Evolutionary conservation across 805 yeast genomes (phyloP), one percentile per base, ranked within the genome.

Genomic region (Priceomyces medius): DNA sequence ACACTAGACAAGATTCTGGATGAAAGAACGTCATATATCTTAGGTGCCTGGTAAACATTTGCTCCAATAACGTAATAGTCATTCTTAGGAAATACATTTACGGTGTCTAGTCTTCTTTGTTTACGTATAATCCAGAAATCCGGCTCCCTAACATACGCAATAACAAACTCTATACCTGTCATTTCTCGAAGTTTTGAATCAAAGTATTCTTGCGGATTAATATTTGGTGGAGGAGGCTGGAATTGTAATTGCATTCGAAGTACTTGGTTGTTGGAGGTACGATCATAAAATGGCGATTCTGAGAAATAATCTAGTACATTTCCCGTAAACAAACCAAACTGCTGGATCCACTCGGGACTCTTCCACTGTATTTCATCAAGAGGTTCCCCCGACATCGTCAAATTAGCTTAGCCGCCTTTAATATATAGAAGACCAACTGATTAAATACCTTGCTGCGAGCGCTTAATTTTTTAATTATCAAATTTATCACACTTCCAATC

Each of bases 291-390:
- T 1, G 99, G 99, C 2, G 96, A 87, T 52, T 88, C 87, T 3
- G 97, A 73, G 56, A 93, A 90, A 64, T 93, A 93, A 45, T 93
- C 98, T 16, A 93, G 74, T 1, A 93, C 97, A 57, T 90, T 93
- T 40, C 83, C 95, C 0, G 95, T 85, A 34, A 89, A 75, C 18
- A 93, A 76, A 0, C 96, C 97, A 59, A 81, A 82, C 40, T 83
- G 78, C 58, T 89, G 96, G 48, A 93, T 88, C 95, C 97, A 93
- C 62, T 93, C 99, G 1, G 99, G 98, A 3, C 93, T 84, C 50
- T 90, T 80, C 99, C 99, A 93, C 61, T 90, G 98, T 31, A 93
- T 74, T 55, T 91, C 97, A 57, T 90, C 97, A 20, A 90, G 69
- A 21, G 72, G 71, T 38, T 62, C 66, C 14, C 29, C 29, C 5